Evolutionary conservation across 1,284 basidiomycete species (phyloP), one percentile per base, ranked within the genome.

Genomic region (Cystobasidium pallidum): DNA sequence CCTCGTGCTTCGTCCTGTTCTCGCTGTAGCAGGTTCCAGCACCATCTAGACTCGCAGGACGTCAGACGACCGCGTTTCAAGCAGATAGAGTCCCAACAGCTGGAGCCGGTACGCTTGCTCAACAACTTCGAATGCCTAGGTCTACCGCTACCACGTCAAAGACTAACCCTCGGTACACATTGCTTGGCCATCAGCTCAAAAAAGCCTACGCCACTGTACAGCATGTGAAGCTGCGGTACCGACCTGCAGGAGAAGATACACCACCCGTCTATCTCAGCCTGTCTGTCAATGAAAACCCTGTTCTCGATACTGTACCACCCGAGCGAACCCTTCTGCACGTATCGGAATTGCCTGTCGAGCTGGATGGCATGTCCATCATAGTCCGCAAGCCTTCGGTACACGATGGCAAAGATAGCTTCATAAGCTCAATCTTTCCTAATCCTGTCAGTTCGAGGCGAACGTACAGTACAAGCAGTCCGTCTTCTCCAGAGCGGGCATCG

Each of bases 391-490:
- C 68, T 13, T 34, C 21, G 13, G 32, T 49, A 19, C 49, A 71
- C 51, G 68, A 71, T 64, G n/a, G 13, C 11, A 71, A 71, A 39
- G 51, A 71, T 45, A 49, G 43, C 11, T 71, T 71, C 61, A 63
- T 47, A 32, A 64, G 49, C 21, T 34, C 68, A 3, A 10, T 3
- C 36, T 54, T 62, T 28, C 45, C 55, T 17, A 43, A 19, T 34
- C 28, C 26, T 21, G 51, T 13, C 13, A 57, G 3, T 4, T 8
- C 43, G 8, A 45, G 43, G 19, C 11, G 54, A 19, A n/a, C 54
- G 8, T 57, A 34, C 32, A 34, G 54, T n/a, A 28, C 52, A 11
- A 28, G 52, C 30, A 54, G 52, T 54, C 7, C 13, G n/a, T n/a
- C n/a, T n/a, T n/a, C n/a, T n/a, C n/a, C n/a, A n/a, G n/a, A n/a